Evolutionary conservation across 371 early-diverging fungal species (phyloP), one percentile per base, ranked within the genome.

Genomic region (Mucor piriformis): DNA sequence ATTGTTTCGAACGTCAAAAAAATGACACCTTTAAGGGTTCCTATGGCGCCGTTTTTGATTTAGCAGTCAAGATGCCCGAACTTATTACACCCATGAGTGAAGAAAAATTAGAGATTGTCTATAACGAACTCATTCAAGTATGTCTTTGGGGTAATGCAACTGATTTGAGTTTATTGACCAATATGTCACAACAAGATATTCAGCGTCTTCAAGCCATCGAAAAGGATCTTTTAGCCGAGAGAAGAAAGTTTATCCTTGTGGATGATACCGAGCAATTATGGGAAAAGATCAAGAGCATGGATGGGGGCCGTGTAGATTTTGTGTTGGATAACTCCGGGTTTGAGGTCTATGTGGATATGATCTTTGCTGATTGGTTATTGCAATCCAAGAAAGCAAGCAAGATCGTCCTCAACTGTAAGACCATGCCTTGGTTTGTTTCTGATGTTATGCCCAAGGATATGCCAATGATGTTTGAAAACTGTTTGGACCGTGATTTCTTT

Each of bases 351-450:
- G 86, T 88, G 16, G 98, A 98, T 68, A 78, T 98, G 50, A 74
- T 92, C 15, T 81, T 97, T 58, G 95, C 95, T 13, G 90, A 94
- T 63, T 93, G 87, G 82, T 76, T 97, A 32, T 67, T 94, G 34
- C 86, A 86, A n/a, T 74, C 86, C 0, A 83, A 86, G 3, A 76
- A 83, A 24, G 94, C 91, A 0, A 61, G 61, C 4, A 64, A 79
- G 37, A 74, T 96, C 7, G 83, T 92, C 11, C 92, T 97, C 67
- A 93, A 97, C 63, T 79, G 85, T 61, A 98, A 97, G 73, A 61
- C 82, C 3, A 87, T 92, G 40, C 95, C 96, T 21, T 98, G 97
- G 97, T 97, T 95, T 58, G 96, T 96, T 16, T 90, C 90, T 4
- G 96, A 95, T 64, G 92, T 91, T 29, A 92, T 92, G 53, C 79